Base-by-base conservation (phyloP, 345 rosid species). In the Salix arbutifolia region DNA sequence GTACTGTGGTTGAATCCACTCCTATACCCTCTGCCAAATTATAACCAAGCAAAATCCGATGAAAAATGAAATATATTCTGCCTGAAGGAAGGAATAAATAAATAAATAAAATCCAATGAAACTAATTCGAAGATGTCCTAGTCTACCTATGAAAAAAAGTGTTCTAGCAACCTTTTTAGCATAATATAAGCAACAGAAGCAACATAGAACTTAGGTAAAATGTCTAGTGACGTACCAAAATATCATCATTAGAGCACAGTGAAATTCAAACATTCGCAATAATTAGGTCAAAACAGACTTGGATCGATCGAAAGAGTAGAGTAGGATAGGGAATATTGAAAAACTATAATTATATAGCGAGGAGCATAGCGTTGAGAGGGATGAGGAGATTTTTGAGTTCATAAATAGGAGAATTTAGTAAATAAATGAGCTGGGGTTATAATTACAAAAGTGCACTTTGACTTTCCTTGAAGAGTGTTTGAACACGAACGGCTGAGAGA, bases 371-470 rank as follows among this genome's bases (percentile, higher is more conserved):
- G 18, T 72, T 64, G 80, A 68, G 80, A 73, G 87, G 44, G n/a
- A 78, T 35, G 21, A 80, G 75, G 30, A 73, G 44, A 53, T 37
- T 23, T 35, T 23, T 48, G 84, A 71, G 83, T 73, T 87, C 72
- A 84, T 89, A 91, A 83, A 89, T 88, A 86, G 91, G 60, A 75
- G 72, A 28, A 71, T 75, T 28, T 46, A 74, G 73, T 4, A 65
- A 30, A 86, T 74, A 86, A 78, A 60, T 50, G 83, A 74, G 66
- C 67, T 77, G 16, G 61, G n/a, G 3, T 11, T 66, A 28, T 78
- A 81, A 83, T 87, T 87, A 86, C 92, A 62, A 71, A 77, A 86
- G 8, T 78, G 89, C 86, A 79, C 83, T 90, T 83, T 85, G 87
- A 79, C 84, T 81, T 80, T 30, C 65, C 70, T 74, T 75, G 73